Conservation (phyloP, 495 filamentous ascomycete species). For the Cercophora newfieldiana region DNA sequence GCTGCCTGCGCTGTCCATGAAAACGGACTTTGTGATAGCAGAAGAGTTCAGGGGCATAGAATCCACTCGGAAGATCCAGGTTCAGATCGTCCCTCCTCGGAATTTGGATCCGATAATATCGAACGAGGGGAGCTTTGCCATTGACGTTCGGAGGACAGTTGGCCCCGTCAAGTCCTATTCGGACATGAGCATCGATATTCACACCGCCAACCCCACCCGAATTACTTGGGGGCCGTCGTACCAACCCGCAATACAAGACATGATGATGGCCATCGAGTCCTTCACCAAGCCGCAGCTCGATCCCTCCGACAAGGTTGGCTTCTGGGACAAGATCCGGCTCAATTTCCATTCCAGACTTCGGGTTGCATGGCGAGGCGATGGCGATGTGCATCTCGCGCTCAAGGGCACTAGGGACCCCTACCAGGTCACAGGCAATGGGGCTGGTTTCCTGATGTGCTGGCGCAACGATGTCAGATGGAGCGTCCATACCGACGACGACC, state of each 20-base stretch:
- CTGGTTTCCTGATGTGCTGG: constrained; percentile 97
- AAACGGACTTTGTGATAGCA: constrained; percentile 93
- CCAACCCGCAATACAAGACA: constrained; percentile 97
- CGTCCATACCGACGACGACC: constrained; percentile 77
- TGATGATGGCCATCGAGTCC: constrained; percentile 99
- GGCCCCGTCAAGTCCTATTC: constrained; percentile 97
- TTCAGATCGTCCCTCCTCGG: constrained; percentile 79
- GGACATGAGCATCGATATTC: constrained; percentile 85
- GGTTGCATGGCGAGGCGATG: constrained; percentile 89
- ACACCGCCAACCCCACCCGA: constrained; percentile 84
- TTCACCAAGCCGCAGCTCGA: constrained; percentile 96
- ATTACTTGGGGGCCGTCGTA: constrained; percentile 98
- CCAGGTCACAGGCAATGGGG: constrained; percentile 85
- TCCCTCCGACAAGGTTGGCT: constrained; percentile 88
- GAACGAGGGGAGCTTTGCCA: constrained; percentile 64
- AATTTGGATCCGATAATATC: constrained; percentile 40
- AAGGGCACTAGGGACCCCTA: constrained; percentile 96
- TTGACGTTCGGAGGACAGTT: constrained; percentile 88
- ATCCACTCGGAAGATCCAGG: constrained; percentile 74
- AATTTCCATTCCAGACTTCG: constrained; percentile 91
- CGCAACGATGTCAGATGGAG: constrained; percentile 87
- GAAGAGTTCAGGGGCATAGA: constrained; percentile 83
- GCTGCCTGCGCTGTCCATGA: constrained; percentile 77
- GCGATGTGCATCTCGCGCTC: constrained; percentile 90
- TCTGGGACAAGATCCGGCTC: constrained; percentile 98